A percentile compares a stretch with the other conserved stretches of the same genome.
These are phyloP conservation scores for Hortiboletus flavorubellus DNA, from an alignment of 768 basidiomycete genomes.

Conservation along the genomic window DNA sequence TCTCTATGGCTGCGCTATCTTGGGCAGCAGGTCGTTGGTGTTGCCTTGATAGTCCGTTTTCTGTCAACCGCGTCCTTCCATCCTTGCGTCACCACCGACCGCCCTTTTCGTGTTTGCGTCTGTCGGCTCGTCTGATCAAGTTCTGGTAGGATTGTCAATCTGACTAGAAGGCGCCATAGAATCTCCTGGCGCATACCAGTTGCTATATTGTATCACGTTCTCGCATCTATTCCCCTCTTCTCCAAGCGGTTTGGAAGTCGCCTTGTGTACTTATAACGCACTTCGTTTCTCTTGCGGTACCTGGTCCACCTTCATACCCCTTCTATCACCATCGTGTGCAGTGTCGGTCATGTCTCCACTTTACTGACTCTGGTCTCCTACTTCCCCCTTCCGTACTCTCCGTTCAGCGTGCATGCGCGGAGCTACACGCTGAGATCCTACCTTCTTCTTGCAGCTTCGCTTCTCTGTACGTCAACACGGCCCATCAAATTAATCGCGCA, in stretches of 20 bases:
- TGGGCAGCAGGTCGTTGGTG: neutral
- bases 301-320: slow-evolving; percentile 5
- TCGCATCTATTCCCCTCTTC: slow-evolving; percentile 1
- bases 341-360: slow-evolving; percentile 1
- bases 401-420: slow-evolving; percentile 23
- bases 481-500: slow-evolving; percentile 32
- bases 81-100: slow-evolving; percentile 12
- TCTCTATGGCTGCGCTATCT: neutral
- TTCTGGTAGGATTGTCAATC: slow-evolving; percentile 16
- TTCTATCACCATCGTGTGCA: slow-evolving; percentile 12
- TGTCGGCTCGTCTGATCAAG: neutral
- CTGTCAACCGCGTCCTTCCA: slow-evolving; percentile 14
- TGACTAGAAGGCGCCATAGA: slow-evolving; percentile 5
- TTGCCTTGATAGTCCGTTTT: slow-evolving; percentile 6
- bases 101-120: neutral
- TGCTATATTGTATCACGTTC: slow-evolving; percentile 11
- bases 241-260: slow-evolving; percentile 1
- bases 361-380: slow-evolving; percentile 14
- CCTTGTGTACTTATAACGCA: slow-evolving; percentile 1
- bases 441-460: slow-evolving; percentile 20
- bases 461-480: slow-evolving; percentile 37
- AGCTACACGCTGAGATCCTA: slow-evolving; percentile 21
- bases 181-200: slow-evolving; percentile 5
- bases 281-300: slow-evolving; percentile 6
- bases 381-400: slow-evolving; percentile 18